phyloP scores from a whole-genome alignment of 768 basidiomycete species.

The Collybia mongolica region DNA sequence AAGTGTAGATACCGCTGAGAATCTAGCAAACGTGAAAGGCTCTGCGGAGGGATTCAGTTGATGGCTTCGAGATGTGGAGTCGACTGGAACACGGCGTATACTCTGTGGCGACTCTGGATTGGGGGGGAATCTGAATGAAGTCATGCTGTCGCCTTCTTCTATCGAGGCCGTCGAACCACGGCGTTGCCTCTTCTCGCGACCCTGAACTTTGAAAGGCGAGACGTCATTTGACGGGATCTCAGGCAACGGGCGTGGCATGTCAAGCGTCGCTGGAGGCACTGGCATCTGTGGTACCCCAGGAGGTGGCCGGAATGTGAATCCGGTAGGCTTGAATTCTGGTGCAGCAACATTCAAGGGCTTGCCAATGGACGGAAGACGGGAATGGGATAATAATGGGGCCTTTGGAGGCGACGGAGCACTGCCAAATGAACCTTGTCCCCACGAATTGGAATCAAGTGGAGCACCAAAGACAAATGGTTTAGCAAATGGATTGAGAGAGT shows the following conservation, averaged over 20 bases:
- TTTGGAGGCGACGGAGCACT: constrained; percentile 29
- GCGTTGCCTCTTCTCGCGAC: constrained; percentile 78
- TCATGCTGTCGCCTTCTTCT: constrained; percentile 64
- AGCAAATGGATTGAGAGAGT: constrained; percentile 72
- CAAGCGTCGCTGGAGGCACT: constrained; percentile 25
- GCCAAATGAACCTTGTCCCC: constrained; percentile 31
- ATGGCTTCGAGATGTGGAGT: constrained; percentile 13
- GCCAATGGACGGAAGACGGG: constrained; percentile 49
- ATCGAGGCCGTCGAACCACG: constrained; percentile 44
- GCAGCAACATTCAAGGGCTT: constrained; percentile 80
- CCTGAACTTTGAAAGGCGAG: constrained; percentile 55
- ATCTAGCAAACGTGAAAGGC: constrained; percentile 71
- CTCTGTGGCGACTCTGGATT: constrained; percentile 47
- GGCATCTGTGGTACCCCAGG: constrained; percentile 62
- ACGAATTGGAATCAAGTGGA: constrained; percentile 27
- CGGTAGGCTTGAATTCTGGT: constrained; percentile 75
- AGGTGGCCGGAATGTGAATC: constrained; percentile 78
- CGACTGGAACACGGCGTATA: constrained; percentile 36
- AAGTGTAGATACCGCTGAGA: constrained; percentile 40
- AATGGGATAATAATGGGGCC: constrained; percentile 33
- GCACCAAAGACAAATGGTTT: constrained; percentile 83
- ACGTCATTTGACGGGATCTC: constrained; percentile 31
- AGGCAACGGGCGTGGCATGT: constrained; percentile 26
- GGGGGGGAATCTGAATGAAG: constrained; percentile 76
- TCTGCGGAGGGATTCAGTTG: constrained; percentile 46